phyloP scores from a whole-genome alignment of 1,139 yeast species.

The Saccharomyces hybrid region DNA sequence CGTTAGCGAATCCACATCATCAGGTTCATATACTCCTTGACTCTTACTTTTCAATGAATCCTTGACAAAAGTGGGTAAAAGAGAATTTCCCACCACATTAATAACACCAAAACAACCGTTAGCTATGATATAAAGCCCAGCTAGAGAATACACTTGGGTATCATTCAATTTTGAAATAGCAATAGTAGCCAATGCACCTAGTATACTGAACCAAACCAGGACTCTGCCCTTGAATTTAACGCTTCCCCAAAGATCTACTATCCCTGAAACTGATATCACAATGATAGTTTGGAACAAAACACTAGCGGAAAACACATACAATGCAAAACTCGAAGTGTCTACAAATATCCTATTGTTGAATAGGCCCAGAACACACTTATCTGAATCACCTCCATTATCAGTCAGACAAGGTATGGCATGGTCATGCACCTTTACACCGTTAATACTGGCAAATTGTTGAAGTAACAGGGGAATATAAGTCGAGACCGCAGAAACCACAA shows the following conservation, averaged over 20 bases:
- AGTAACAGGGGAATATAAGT: slow-evolving; percentile 60
- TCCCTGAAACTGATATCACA: slow-evolving; percentile 65
- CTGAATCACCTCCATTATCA: slow-evolving; percentile 9
- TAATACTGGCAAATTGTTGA: slow-evolving; percentile 58
- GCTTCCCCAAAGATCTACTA: slow-evolving; percentile 50
- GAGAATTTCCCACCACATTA: slow-evolving; percentile 65
- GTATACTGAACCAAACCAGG: slow-evolving; percentile 44
- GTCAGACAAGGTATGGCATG: slow-evolving; percentile 38
- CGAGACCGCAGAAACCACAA: slow-evolving; percentile 62
- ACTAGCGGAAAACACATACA: slow-evolving; percentile 58
- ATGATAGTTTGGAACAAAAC: slow-evolving; percentile 57
- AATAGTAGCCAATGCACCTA: slow-evolving; percentile 48
- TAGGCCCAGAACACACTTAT: slow-evolving; percentile 37
- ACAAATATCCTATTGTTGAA: slow-evolving; percentile 31
- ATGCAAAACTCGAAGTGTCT: slow-evolving; percentile 60
- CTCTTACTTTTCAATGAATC: slow-evolving; percentile 16
- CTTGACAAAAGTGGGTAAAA: slow-evolving; percentile 47
- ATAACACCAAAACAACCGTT: slow-evolving; percentile 67
- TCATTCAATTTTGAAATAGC: slow-evolving; percentile 37
- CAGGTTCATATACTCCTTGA: slow-evolving; percentile 4
- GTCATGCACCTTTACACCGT: slow-evolving; percentile 51
- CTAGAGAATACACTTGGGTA: slow-evolving; percentile 45
- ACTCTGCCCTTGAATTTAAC: slow-evolving; percentile 30
- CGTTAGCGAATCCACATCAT: slow-evolving; percentile 30
- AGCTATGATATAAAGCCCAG: slow-evolving; percentile 49